Evolutionary conservation across 257 asterid genomes (phyloP).

Genomic region (Nyctanthes arbortristis): DNA sequence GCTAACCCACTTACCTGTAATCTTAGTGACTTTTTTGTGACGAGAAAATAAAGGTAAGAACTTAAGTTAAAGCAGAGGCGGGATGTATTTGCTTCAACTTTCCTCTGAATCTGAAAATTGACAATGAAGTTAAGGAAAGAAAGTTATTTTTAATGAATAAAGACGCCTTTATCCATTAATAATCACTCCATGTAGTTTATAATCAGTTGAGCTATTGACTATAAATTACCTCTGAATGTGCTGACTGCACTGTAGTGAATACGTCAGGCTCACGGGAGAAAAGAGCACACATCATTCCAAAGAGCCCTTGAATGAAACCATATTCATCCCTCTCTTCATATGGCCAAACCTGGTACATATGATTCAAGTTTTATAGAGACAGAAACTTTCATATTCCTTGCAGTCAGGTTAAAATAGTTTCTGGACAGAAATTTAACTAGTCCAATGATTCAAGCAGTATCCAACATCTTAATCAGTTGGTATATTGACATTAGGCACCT

Average conservation of each 20-base stretch:
- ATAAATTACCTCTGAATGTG: slow-evolving; percentile 62
- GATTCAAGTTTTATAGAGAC: slow-evolving; percentile 26
- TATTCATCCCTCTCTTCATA: slow-evolving; percentile 83
- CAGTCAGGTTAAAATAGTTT: no score
- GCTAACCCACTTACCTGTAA: slow-evolving; percentile 60
- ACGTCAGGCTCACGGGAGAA: slow-evolving; percentile 62
- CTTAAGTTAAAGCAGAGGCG: slow-evolving; percentile 89
- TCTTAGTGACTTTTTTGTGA: slow-evolving; percentile 70
- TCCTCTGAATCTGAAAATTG: slow-evolving; percentile 56
- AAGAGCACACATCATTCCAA: slow-evolving; percentile 68
- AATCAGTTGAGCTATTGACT: slow-evolving; percentile 9
- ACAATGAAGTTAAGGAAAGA: slow-evolving; percentile 21
- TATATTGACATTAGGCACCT: no score
- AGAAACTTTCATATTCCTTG: no score
- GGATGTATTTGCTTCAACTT: slow-evolving; percentile 65
- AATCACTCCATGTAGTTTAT: neutral
- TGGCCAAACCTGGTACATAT: slow-evolving; percentile 80
- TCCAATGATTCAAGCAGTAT: neutral
- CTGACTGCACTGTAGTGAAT: slow-evolving; percentile 50
- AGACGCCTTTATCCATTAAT: neutral
- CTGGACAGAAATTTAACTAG: no score
- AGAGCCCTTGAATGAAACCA: slow-evolving; percentile 92
- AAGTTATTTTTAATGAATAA: neutral
- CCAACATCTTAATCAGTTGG: slow-evolving; percentile 10
- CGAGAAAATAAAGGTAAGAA: slow-evolving; percentile 86